phyloP scores from a whole-genome alignment of 805 yeast genomes.

The Saccharomycopsis malanga region DNA sequence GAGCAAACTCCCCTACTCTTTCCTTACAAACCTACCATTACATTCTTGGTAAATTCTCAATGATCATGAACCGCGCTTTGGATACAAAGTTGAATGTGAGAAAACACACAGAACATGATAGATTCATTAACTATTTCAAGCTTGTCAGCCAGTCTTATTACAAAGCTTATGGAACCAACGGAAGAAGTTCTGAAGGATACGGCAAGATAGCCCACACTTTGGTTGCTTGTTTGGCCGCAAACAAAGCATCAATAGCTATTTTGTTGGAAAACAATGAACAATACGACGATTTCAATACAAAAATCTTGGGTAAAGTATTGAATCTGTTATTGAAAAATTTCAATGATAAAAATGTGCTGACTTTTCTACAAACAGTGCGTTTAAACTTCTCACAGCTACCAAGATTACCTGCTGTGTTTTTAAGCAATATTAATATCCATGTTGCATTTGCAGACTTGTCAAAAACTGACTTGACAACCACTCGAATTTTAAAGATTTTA shows the following conservation, averaged over 20 bases:
- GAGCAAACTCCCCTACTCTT: background rate
- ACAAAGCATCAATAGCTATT: background rate
- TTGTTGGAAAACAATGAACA: background rate
- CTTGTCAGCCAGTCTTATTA: background rate
- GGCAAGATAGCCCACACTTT: background rate
- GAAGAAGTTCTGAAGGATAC: background rate
- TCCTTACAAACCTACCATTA: background rate
- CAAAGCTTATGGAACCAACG: background rate
- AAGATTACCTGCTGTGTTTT: too few species aligned
- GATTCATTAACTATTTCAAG: background rate
- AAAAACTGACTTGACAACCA: too few species aligned
- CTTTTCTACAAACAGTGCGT: background rate
- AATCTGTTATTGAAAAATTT: background rate
- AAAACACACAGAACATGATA: background rate
- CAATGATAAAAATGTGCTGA: background rate
- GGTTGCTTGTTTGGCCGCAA: background rate
- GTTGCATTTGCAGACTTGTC: too few species aligned
- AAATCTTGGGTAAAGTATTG: background rate
- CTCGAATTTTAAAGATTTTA: too few species aligned
- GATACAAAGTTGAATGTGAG: background rate
- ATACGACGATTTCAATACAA: background rate
- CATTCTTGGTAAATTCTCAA: background rate
- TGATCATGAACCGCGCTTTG: background rate
- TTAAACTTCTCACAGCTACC: background rate
- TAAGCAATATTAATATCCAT: too few species aligned